These are phyloP conservation scores for Coemansia sp. DNA, from an alignment of 371 early-diverging fungal species.

Conservation along the genomic window DNA sequence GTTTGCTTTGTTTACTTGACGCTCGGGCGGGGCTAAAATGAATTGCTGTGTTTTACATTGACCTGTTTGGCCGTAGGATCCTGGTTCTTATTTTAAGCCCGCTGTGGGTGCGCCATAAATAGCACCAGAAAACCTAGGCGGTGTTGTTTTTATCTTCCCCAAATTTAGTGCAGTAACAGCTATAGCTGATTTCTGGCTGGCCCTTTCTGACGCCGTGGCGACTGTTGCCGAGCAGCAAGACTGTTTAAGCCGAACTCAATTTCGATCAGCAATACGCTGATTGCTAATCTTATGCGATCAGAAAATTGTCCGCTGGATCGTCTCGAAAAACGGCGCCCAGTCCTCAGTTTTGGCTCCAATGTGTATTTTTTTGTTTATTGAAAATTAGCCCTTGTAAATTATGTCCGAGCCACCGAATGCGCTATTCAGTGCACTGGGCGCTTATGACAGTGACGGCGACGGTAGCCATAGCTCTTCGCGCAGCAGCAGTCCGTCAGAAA, in stretches of 20 bases:
- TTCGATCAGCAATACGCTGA: neutral
- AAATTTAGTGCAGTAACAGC: no score
- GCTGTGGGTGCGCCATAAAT: no score
- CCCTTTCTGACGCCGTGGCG: no score
- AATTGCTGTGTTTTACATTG: neutral
- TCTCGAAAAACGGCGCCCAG: neutral
- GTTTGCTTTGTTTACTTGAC: no score
- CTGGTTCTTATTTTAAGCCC: no score
- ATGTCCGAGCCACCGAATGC: conserved; percentile 29
- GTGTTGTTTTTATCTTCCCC: no score
- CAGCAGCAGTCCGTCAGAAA: conserved; percentile 5
- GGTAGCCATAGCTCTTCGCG: neutral
- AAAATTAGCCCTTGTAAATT: neutral
- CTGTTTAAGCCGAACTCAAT: neutral
- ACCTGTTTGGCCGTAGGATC: no score
- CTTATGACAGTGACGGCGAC: conserved; percentile 30
- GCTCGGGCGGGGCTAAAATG: neutral
- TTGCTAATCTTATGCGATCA: neutral
- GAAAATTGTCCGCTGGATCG: neutral
- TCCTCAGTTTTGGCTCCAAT: neutral
- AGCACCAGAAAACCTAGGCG: no score
- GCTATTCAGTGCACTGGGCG: conserved; percentile 34
- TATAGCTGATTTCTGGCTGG: no score
- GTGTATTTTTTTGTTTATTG: neutral
- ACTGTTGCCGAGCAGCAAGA: no score